Evolutionary conservation across 2,329 filamentous ascomycete genomes (phyloP), one percentile per base, ranked within the genome.

Genomic region (Ascochyta lentis): DNA sequence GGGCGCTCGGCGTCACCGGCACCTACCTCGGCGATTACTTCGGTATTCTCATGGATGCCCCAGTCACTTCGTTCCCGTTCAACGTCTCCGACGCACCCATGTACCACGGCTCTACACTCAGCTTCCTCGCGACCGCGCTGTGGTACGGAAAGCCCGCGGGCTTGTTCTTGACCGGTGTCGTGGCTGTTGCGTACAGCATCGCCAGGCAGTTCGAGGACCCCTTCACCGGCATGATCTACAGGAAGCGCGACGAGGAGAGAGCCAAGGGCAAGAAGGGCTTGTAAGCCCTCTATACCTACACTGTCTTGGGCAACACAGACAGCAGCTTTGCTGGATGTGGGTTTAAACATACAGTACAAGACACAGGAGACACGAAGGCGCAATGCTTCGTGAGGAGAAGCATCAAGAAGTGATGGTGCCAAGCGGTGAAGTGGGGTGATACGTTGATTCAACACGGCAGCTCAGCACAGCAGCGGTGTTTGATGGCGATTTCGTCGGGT

Each of bases 1-100:
- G 88, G 87, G 90, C 88, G 31, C 86, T 99, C 37, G 95, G 95
- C 54, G 86, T 99, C 70, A 97, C 92, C 0, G 95, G 95, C 60
- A 99, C 95, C 34, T 99, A 97, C 75, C 83, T 99, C 33, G 95
- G 95, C 67, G 95, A 99, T 81, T 99, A 99, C 83, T 99, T 98
- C 74, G 95, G 95, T 66, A 97, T 98, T 75, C 83, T 99, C 64
- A 96, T 97, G 92, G 94, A 98, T 74, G 81, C 89, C 65, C 94
- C 94, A 69, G 93, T 99, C 48, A 96, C 92, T 12, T 89, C 91
- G 13, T 99, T 99, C 75, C 95, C 95, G 2, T 99, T 99, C 84
- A 98, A 90, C 77, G 84, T 98, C 58, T 93, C 89, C 50, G 86
- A 87, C 63, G 89, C 92, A 48, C 95, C 95, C 60, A 99, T 99